Base-by-base conservation (phyloP, 345 rosid genomes). In the Citrus hindsii region DNA sequence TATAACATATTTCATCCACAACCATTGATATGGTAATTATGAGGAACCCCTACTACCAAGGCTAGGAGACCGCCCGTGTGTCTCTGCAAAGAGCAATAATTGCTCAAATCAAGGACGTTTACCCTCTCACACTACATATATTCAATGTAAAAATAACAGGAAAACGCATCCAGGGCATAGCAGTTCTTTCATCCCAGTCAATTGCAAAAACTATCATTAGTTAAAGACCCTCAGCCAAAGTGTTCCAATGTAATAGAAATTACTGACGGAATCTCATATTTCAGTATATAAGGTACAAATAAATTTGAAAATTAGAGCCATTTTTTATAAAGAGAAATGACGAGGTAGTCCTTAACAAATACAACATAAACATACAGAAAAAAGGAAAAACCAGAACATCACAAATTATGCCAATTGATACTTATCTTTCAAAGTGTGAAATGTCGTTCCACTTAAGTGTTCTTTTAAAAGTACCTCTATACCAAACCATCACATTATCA, bases 361-460 rank as follows among this genome's bases (percentile, higher is more conserved):
- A 37, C 37, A 66, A 67, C 4, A 61, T 13, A 77, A 66, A 10
- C 48, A 42, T 10, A 10, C 48, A 42, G 13, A 42, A 3, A 42
- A 35, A 35, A 24, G 37, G 25, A 40, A 74, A 21, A 21, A 42
- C 66, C 66, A 53, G 71, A 75, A 61, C 56, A 66, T 67, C 64
- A 65, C 18, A 33, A 33, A 56, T 35, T 37, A 63, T 46, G 33
- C 16, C 83, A 59, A 67, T 35, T 21, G 18, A 73, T 19, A 37
- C 61, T 30, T 46, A 74, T 76, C 71, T 76, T 21, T 64, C 79
- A 80, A 64, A 24, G 46, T 25, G 9, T 28, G 48, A 62, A 53
- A 1, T 68, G 24, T 53, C 9, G 33, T 53, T 14, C 66, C 76
- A 69, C 63, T 60, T 30, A 35, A 4, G 13, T 46, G 35, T 60